A percentile compares a stretch with the other conserved stretches of the same genome.
Conservation (phyloP, 352 stramenopile species). For the Blastocystis sp. region DNA sequence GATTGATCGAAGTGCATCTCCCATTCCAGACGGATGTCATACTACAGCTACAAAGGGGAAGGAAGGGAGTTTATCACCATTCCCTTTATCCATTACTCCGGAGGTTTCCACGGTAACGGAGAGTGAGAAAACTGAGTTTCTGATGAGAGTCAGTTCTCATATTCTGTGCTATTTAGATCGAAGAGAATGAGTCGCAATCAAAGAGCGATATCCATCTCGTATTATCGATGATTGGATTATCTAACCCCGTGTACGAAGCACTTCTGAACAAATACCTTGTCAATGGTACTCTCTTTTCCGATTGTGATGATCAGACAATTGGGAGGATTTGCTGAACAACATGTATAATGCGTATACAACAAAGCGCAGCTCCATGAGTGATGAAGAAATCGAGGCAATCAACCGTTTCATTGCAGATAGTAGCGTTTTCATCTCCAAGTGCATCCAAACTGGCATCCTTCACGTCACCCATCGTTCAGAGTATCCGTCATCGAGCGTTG, state of each 20-base stretch:
- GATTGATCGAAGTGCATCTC: too few species aligned
- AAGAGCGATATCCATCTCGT: neutral
- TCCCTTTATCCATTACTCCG: too few species aligned
- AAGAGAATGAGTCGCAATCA: neutral
- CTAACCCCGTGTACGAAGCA: slow-evolving; percentile 11
- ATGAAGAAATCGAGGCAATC: neutral
- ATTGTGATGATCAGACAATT: neutral
- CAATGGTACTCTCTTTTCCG: neutral
- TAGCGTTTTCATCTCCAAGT: slow-evolving; percentile 2
- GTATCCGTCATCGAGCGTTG: neutral
- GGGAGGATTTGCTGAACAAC: neutral
- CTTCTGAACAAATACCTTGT: slow-evolving; percentile 24
- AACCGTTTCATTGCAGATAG: neutral
- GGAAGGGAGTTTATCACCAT: too few species aligned
- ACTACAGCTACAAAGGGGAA: too few species aligned
- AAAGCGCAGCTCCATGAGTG: neutral
- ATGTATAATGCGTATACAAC: neutral
- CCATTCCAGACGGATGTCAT: too few species aligned
- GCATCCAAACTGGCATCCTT: neutral
- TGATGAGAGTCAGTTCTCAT: neutral
- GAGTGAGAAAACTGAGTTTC: neutral
- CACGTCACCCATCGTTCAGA: neutral
- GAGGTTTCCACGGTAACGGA: too few species aligned
- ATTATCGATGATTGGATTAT: neutral
- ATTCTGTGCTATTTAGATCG: neutral